Conservation (phyloP, 164 flowering plant species). For the Platanus orientalis region DNA sequence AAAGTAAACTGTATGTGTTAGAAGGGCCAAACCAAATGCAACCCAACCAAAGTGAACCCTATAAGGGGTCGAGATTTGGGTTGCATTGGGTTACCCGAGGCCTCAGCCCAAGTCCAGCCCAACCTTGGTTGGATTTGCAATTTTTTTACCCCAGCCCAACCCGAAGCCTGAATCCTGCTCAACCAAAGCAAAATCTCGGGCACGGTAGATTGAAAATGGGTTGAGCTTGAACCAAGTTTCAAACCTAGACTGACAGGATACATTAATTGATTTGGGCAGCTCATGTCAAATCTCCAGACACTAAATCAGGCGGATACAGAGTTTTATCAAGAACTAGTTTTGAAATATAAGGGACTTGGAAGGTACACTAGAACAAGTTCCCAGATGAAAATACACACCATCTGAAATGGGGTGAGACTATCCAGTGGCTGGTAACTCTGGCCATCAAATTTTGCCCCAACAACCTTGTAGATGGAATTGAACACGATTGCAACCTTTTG, state of each 20-base stretch:
- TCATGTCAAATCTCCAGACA: neutral
- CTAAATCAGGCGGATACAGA: neutral
- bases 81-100: too few relatives aligned
- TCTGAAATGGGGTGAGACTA: conserved; percentile 24
- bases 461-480: conserved; percentile 45
- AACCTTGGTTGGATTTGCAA: too few relatives aligned
- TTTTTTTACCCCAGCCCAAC: too few relatives aligned
- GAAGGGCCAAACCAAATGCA: too few relatives aligned
- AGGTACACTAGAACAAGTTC: neutral
- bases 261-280: too few relatives aligned
- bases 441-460: conserved; percentile 47
- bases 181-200: neutral
- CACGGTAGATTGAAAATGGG: neutral
- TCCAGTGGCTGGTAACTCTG: conserved; percentile 22
- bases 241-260: neutral
- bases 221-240: neutral
- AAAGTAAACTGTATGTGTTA: too few relatives aligned
- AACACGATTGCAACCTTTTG: conserved; percentile 31
- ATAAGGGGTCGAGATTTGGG: too few relatives aligned
- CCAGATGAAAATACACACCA: conserved; percentile 29
- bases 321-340: neutral
- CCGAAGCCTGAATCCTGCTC: too few relatives aligned
- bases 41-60: too few relatives aligned
- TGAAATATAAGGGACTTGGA: neutral
- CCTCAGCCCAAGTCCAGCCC: too few relatives aligned